phyloP scores from a whole-genome alignment of 177 flowering plant genomes.

The Telopea speciosissima region DNA sequence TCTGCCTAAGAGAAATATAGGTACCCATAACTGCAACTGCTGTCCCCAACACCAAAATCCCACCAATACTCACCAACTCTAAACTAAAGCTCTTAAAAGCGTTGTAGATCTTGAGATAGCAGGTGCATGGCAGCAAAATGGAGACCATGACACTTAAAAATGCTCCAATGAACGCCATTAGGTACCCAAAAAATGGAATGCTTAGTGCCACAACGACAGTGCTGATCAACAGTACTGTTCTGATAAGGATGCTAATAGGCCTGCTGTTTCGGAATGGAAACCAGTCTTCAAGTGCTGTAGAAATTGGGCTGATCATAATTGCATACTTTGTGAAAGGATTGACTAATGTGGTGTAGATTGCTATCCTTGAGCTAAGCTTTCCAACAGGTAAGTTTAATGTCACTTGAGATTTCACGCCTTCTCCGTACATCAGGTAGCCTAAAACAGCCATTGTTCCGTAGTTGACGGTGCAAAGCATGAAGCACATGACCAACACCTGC shows the following conservation, averaged over 20 bases:
- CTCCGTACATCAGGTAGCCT: conserved; percentile 54
- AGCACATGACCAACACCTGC: conserved; percentile 44
- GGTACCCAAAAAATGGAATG: conserved; percentile 31
- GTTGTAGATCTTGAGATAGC: conserved; percentile 28
- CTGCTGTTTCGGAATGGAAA: conserved; percentile 10
- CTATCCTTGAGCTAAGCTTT: conserved; percentile 35
- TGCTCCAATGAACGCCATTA: conserved; percentile 33
- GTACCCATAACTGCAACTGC: conserved; percentile 18
- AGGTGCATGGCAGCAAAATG: conserved; percentile 33
- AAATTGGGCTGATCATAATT: conserved; percentile 29
- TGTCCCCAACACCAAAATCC: conserved; percentile 15
- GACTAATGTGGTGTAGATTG: conserved; percentile 44
- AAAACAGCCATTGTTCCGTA: conserved; percentile 40
- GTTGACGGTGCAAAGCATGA: conserved; percentile 31
- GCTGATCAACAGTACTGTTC: conserved; percentile 27
- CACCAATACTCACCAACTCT: conserved; percentile 12
- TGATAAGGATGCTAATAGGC: conserved; percentile 22
- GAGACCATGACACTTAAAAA: conserved; percentile 28
- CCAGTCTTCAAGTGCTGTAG: conserved; percentile 28
- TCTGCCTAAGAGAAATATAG: conserved; percentile 16
- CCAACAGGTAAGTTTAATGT: conserved; percentile 45
- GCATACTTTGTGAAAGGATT: conserved; percentile 50
- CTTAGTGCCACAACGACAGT: conserved; percentile 28
- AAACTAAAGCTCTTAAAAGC: conserved; percentile 2
- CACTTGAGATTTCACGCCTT: conserved; percentile 39